These are phyloP conservation scores for Amanita exitialis DNA, from an alignment of 768 basidiomycete species.

Conservation along the genomic window DNA sequence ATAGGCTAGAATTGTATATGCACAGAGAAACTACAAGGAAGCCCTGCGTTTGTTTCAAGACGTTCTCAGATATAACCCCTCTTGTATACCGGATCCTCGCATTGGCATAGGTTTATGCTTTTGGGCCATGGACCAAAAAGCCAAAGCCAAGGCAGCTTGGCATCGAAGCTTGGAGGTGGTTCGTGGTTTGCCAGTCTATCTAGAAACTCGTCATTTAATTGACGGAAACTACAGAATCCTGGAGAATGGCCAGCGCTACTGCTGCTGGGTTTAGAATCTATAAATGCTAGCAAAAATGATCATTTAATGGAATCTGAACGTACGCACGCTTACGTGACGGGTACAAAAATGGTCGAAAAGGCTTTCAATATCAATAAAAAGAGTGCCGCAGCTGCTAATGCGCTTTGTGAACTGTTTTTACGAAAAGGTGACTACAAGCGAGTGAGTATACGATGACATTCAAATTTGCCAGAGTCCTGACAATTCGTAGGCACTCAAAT, in stretches of 20 bases:
- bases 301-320: constrained; percentile 55
- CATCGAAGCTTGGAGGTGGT: constrained; percentile 81
- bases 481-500: constrained; percentile 62
- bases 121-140: constrained; percentile 81
- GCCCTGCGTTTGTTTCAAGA: constrained; percentile 83
- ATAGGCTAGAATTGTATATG: constrained; percentile 80
- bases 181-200: constrained; percentile 18
- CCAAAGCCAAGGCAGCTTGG: constrained; percentile 84
- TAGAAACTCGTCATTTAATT: neutral
- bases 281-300: constrained; percentile 78
- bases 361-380: constrained; percentile 76
- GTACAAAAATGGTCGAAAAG: constrained; percentile 61
- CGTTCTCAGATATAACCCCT: constrained; percentile 67
- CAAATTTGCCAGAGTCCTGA: neutral
- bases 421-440: constrained; percentile 55
- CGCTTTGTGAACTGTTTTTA: constrained; percentile 71
- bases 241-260: constrained; percentile 71
- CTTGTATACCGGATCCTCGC: constrained; percentile 83
- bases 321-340: constrained; percentile 45
- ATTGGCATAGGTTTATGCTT: constrained; percentile 93
- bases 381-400: constrained; percentile 77
- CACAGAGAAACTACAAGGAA: constrained; percentile 63
- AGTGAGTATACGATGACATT: constrained; percentile 25
- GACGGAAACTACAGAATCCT: constrained; percentile 45
- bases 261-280: constrained; percentile 75